These are phyloP conservation scores for Aspergillus piperis DNA, from an alignment of 2,329 filamentous ascomycete species.

Conservation along the genomic window DNA sequence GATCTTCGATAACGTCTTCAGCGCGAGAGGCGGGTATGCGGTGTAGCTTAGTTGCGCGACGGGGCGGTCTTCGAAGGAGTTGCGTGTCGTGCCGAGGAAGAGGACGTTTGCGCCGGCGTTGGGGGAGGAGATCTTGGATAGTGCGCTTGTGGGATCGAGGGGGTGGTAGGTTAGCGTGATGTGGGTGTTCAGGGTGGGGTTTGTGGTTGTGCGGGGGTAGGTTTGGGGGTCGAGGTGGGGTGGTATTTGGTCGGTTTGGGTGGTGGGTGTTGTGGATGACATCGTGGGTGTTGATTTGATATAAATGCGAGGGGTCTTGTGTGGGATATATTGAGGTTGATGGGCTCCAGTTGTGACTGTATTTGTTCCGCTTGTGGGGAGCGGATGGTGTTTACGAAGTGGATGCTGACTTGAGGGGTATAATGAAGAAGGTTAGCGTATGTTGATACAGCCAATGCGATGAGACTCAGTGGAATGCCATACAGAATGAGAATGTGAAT, in stretches of 20 bases:
- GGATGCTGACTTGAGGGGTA: too few species aligned
- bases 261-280: not conserved
- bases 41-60: slow-evolving; percentile 50
- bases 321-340: not conserved
- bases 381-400: too few species aligned
- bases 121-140: slow-evolving; percentile 43
- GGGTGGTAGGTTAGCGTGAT: slow-evolving; percentile 45
- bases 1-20: slow-evolving; percentile 44
- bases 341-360: not conserved
- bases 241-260: slow-evolving; percentile 17
- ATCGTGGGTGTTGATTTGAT: not conserved
- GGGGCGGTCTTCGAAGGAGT: slow-evolving; percentile 44
- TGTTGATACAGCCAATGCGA: not conserved
- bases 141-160: slow-evolving; percentile 38
- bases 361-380: too few species aligned
- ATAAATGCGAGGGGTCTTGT: not conserved
- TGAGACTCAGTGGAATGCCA: not conserved
- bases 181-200: slow-evolving; percentile 39
- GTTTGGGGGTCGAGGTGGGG: slow-evolving; percentile 42
- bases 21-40: slow-evolving; percentile 43
- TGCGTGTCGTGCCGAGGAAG: slow-evolving; percentile 49
- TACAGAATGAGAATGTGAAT: not conserved
- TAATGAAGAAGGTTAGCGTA: too few species aligned
- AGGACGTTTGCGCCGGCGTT: slow-evolving; percentile 48
- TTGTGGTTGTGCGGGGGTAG: slow-evolving; percentile 41